Evolutionary conservation across 2,329 filamentous ascomycete genomes (phyloP), one percentile per base, ranked within the genome.

Genomic region (Hypocrella siamensis): DNA sequence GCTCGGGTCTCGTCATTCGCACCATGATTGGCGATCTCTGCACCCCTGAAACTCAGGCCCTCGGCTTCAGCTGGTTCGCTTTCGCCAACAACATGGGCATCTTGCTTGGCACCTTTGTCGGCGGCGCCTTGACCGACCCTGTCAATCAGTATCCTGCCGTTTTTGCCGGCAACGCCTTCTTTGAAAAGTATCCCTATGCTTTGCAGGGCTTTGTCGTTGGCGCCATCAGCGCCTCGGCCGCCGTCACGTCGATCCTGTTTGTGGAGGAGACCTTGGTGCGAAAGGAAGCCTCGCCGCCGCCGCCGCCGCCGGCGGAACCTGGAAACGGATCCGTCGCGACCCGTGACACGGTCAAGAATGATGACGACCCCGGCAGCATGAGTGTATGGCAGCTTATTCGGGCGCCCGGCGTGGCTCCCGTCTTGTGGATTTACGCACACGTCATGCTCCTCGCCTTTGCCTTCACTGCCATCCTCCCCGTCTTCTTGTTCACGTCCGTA

Each of bases 11-110:
- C 32, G 79, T 80, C 5, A 70, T 88, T 34, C 65, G 82, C 18
- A 75, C 80, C 6, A 85, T 88, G 77, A 63, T 88, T 19, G 68
- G 70, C 14, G 82, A 90, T 52, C 71, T 75, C 41, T 78, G 72
- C 49, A 80, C 75, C 0, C 56, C 67, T 5, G 64, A 68, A 38
- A 85, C 75, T 0, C 80, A 86, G 52, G 80, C 81, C 0, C 58
- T 65, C 18, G 73, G 76, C 0, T 90, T 86, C 46, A 75, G 75
- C 45, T 79, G 73, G 60, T 86, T 86, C 46, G 78, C 79, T 8
- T 82, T 88, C 46, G 61, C 68, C 0, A 72, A 73, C 4, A 88
- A 88, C 40, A 16, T 86, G 7, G 82, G 82, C 4, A 73, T 88
- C 28, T 73, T 83, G 35, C 19, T 83, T 2, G 82, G 81, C 0